Evolutionary conservation across 305 asterid species (phyloP), one percentile per base, ranked within the genome.

Genomic region (Fraxinus sp.): DNA sequence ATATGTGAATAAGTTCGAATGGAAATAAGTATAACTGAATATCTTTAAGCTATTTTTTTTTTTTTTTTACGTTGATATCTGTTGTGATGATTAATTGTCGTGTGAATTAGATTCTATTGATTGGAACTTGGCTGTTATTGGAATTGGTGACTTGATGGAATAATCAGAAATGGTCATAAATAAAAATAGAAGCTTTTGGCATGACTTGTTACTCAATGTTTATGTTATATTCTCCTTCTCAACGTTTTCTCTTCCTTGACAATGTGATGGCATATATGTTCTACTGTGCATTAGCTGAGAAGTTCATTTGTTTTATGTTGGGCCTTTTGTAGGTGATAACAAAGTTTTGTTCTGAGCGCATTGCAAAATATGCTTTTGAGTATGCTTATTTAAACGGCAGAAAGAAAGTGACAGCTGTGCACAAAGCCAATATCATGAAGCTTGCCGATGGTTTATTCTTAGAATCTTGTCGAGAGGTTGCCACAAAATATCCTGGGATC

Each of bases 351-450:
- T 96, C 99, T 0, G 98, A 96, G 82, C 92, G 99, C 32, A 93
- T 96, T 86, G 99, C 99, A 35, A 90, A 96, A 77, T 96, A 95
- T 36, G 99, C 99, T 46, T 96, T 96, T 78, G 99, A 96, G 93
- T 96, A 96, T 91, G 98, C 99, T 76, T 92, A 97, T 84, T 97
- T 97, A 83, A 97, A 97, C 93, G 94, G 95, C 89, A 86, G 99
- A 85, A 97, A 92, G 95, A 92, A 90, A 84, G 99, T 97, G 86
- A 90, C 98, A 39, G 99, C 98, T 30, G 99, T 97, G 87, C 99
- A 97, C 89, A 97, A 96, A 86, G 99, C 99, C 77, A 96, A 96
- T 86, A 96, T 96, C 80, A 96, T 96, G 98, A 96, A 96, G 85
- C 99, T 96, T 86, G 99, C 99, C 1, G 99, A 96, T 88, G 98